phyloP scores from a whole-genome alignment of 225 moss, liverwort and hornwort genomes.

The Sphagnum contortum region DNA sequence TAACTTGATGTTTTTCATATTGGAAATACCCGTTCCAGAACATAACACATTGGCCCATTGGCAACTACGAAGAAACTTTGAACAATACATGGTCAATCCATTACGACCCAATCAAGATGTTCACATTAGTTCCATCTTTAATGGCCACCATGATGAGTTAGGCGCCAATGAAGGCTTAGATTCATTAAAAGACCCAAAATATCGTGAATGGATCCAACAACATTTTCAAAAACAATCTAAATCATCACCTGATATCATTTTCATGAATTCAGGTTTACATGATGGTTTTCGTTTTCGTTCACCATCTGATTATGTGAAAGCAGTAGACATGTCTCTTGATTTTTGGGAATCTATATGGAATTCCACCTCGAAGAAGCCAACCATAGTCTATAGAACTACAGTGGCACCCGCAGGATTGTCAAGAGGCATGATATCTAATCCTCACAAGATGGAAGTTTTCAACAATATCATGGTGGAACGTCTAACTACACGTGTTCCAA shows the following conservation, averaged over 20 bases:
- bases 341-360: slow-evolving; percentile 24
- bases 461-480: slow-evolving; percentile 51
- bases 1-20: slow-evolving; percentile 43
- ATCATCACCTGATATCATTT: slow-evolving; percentile 23
- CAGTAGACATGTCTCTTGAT: slow-evolving; percentile 20
- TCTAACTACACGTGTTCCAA: slow-evolving; percentile 24
- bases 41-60: slow-evolving; percentile 15
- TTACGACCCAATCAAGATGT: slow-evolving; percentile 28
- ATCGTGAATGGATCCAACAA: slow-evolving; percentile 18
- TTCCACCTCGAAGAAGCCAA: background rate
- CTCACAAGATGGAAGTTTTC: slow-evolving; percentile 32
- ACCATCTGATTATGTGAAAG: slow-evolving; percentile 9
- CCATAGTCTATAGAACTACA: slow-evolving; percentile 24
- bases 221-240: slow-evolving; percentile 15
- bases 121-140: slow-evolving; percentile 41
- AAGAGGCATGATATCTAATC: slow-evolving; percentile 17
- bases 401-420: slow-evolving; percentile 23
- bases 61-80: slow-evolving; percentile 29
- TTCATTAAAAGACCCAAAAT: slow-evolving; percentile 11
- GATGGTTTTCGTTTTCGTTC: slow-evolving; percentile 32
- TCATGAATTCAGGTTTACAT: slow-evolving; percentile 66
- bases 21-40: slow-evolving; percentile 25
- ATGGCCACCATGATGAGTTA: slow-evolving; percentile 35
- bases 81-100: slow-evolving; percentile 47
- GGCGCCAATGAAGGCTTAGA: slow-evolving; percentile 23